These are phyloP conservation scores for Sarocladium oryzae DNA, from an alignment of 2,329 filamentous ascomycete genomes.

Conservation along the genomic window DNA sequence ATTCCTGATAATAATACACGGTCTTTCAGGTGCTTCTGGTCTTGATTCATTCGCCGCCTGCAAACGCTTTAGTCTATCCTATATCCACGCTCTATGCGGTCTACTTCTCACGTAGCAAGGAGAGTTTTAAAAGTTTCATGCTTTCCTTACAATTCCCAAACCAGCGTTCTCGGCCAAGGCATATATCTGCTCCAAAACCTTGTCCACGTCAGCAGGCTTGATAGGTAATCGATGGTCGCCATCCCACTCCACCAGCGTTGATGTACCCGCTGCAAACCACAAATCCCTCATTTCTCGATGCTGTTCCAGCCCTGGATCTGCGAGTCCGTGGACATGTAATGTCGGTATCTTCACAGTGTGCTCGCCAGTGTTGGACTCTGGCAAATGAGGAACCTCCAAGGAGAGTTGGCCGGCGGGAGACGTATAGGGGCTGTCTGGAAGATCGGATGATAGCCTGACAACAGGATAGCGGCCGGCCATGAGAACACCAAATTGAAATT, in stretches of 20 bases:
- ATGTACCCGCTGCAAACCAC: conserved; percentile 51
- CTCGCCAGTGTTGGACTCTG: conserved; percentile 42
- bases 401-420: conserved; percentile 18
- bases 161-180: conserved; percentile 17
- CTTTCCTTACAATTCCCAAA: not conserved
- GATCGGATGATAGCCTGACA: conserved; percentile 21
- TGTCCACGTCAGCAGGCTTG: conserved; percentile 58
- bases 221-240: conserved; percentile 66
- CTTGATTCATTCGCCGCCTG: no score
- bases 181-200: conserved; percentile 20
- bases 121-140: no score
- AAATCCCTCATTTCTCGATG: conserved; percentile 41
- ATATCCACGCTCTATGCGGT: no score
- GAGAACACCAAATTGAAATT: conserved; percentile 29
- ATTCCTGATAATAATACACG: not conserved
- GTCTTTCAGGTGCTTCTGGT: not conserved
- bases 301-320: conserved; percentile 55
- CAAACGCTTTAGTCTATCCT: no score
- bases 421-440: conserved; percentile 45
- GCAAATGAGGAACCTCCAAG: conserved; percentile 20
- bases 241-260: conserved; percentile 63
- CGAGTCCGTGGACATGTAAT: conserved; percentile 38
- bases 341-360: conserved; percentile 27
- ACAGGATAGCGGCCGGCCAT: conserved; percentile 28
- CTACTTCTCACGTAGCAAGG: no score